Evolutionary conservation across 2,329 filamentous ascomycete genomes (phyloP).

Genomic region (Colletotrichum orbiculare): DNA sequence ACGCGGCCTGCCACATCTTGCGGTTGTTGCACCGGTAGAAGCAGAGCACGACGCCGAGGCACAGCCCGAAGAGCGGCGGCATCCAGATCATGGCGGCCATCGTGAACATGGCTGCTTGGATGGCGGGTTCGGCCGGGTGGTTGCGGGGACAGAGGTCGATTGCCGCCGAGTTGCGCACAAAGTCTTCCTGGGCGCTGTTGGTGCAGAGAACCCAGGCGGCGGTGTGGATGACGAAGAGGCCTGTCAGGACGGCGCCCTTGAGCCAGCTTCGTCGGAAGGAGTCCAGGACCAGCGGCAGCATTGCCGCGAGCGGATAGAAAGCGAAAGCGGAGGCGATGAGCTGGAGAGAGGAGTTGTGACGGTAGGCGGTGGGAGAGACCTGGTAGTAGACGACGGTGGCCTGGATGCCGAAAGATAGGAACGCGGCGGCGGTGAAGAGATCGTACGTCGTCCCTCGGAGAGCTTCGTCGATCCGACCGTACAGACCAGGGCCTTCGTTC

Average conservation of each 20-base stretch:
- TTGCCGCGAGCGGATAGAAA: conserved; percentile 25
- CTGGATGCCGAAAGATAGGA: conserved; percentile 16
- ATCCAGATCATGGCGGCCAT: conserved; percentile 34
- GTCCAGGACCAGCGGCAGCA: conserved; percentile 23
- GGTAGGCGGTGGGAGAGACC: background rate
- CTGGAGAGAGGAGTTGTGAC: conserved; percentile 6
- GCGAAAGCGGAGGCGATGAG: conserved; percentile 22
- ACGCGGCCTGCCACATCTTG: conserved; percentile 29
- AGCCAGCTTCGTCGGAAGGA: conserved; percentile 7
- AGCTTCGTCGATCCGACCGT: conserved; percentile 4
- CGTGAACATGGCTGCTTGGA: conserved; percentile 29
- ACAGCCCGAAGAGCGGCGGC: conserved; percentile 34
- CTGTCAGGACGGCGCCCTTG: conserved; percentile 8
- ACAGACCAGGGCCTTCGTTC: background rate
- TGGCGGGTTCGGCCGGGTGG: background rate
- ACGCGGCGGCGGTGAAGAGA: conserved; percentile 23
- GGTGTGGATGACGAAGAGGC: conserved; percentile 20
- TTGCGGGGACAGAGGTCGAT: conserved; percentile 5
- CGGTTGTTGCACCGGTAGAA: conserved; percentile 30
- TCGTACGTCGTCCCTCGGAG: conserved; percentile 19
- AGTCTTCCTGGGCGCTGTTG: conserved; percentile 17
- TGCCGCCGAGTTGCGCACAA: background rate
- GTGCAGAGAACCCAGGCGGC: conserved; percentile 25
- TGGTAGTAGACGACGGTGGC: conserved; percentile 14
- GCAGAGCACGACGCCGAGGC: conserved; percentile 26